These are phyloP conservation scores for Catharanthus roseus DNA, from an alignment of 257 asterid genomes.

Conservation along the genomic window DNA sequence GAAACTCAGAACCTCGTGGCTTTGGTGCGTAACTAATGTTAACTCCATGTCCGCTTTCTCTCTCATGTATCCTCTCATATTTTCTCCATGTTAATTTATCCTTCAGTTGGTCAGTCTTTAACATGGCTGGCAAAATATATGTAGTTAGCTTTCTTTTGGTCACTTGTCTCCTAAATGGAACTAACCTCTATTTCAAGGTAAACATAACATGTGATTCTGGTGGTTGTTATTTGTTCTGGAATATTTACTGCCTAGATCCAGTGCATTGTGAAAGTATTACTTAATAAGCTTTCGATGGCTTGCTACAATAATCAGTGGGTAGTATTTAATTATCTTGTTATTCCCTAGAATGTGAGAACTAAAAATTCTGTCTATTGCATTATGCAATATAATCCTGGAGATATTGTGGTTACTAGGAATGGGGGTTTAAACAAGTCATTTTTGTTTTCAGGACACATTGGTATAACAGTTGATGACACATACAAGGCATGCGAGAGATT, in stretches of 20 bases:
- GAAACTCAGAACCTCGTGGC: conserved; percentile 92
- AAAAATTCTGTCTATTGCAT: neutral
- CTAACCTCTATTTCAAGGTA: neutral
- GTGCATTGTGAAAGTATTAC: neutral
- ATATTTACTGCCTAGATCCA: neutral
- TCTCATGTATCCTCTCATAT: conserved; percentile 11
- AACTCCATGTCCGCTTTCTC: conserved; percentile 15
- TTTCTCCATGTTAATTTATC: neutral
- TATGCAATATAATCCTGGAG: neutral
- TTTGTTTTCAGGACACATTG: conserved; percentile 68
- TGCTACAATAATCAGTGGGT: neutral
- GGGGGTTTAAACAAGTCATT: conserved; percentile 9
- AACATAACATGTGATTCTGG: neutral
- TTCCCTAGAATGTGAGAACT: neutral
- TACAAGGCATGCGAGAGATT: conserved; percentile 79
- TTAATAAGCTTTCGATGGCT: neutral
- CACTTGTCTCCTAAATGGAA: neutral
- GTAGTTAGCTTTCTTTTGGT: neutral
- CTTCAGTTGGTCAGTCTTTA: neutral
- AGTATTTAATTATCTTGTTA: neutral
- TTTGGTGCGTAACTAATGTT: conserved; percentile 43
- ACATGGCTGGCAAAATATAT: neutral
- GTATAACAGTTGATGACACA: conserved; percentile 74
- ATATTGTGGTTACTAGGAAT: conserved; percentile 2
- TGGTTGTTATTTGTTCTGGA: neutral